Percentiles rank a stretch among this genome's conserved stretches.
These are phyloP conservation scores for Clonostachys sp. DNA, from an alignment of 2,329 filamentous ascomycete species.

Conservation along the genomic window DNA sequence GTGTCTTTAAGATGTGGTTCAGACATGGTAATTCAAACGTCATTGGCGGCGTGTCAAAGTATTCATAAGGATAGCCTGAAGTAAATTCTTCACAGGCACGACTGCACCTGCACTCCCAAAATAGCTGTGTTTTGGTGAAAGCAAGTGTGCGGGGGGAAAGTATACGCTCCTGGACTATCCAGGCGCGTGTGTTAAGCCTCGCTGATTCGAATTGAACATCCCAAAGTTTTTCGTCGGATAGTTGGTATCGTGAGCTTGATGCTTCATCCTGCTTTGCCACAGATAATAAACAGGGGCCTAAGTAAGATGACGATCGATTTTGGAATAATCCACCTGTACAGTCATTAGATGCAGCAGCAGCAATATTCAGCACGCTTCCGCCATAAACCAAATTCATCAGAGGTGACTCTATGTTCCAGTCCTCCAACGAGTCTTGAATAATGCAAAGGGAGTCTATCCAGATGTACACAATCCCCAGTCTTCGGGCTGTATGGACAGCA, in stretches of 20 bases:
- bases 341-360: conserved; percentile 12
- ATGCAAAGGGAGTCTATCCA: conserved; percentile 17
- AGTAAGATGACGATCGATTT: conserved; percentile 5
- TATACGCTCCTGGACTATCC: conserved; percentile 20
- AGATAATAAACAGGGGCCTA: conserved; percentile 3
- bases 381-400: conserved; percentile 18
- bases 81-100: no score
- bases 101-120: conserved; percentile 12
- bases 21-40: no score
- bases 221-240: conserved; percentile 4
- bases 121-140: conserved; percentile 14
- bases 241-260: conserved; percentile 1
- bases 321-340: conserved; percentile 10
- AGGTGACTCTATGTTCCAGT: conserved; percentile 15
- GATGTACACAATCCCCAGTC: conserved; percentile 10
- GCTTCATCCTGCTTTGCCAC: not conserved
- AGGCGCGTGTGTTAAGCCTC: conserved; percentile 13
- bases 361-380: conserved; percentile 11
- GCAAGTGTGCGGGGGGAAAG: conserved; percentile 16
- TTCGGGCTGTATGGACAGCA: not conserved
- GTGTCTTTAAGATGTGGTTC: no score
- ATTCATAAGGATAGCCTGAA: no score
- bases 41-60: no score
- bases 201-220: conserved; percentile 6
- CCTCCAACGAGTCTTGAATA: conserved; percentile 12